Evolutionary conservation across 345 rosid species (phyloP).

Genomic region (Arabidopsis thaliana): TAIR10.1 NC_003075.7:1007501-1008000

Average conservation of each 20-base stretch:
- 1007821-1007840: background rate
- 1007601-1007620: conserved; percentile 18
- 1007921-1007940: background rate
- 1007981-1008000: too few species aligned
- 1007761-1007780: background rate
- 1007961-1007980: too few species aligned
- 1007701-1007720: background rate
- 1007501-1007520: background rate
- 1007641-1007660: background rate
- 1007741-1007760: background rate
- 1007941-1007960: background rate
- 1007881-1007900: background rate
- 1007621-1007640: background rate
- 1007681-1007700: background rate
- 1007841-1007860: background rate
- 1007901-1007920: background rate
- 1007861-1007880: too few species aligned
- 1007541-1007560: background rate
- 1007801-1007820: background rate
- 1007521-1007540: conserved; percentile 16
- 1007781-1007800: background rate
- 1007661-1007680: background rate
- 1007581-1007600: conserved; percentile 18
- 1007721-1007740: background rate
- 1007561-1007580: conserved; percentile 28